Evolutionary conservation across 352 stramenopile genomes (phyloP).

Genomic region (Phytophthora fragariaefolia): DNA sequence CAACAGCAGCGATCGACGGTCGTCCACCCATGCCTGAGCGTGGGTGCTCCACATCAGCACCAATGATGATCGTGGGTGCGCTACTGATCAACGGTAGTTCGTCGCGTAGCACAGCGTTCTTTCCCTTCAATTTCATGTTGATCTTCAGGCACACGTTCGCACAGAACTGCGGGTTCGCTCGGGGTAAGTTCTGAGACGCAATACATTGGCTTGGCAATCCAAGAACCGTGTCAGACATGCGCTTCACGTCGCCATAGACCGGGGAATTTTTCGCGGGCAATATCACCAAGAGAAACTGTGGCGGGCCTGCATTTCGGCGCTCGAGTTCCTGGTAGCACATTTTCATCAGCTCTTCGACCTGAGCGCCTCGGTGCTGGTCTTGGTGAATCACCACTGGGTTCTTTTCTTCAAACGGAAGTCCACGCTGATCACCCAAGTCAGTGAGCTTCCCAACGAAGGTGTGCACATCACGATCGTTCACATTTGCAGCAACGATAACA

Average conservation of each 20-base stretch:
- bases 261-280: conserved; percentile 42
- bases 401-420: conserved; percentile 46
- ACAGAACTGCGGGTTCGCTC: conserved; percentile 57
- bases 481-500: conserved; percentile 49
- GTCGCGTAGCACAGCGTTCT: conserved; percentile 64
- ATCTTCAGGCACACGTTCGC: conserved; percentile 76
- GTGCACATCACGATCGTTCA: conserved; percentile 33
- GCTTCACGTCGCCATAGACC: conserved; percentile 70
- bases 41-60: conserved; percentile 79
- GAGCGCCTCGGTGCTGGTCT: conserved; percentile 34
- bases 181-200: conserved; percentile 45
- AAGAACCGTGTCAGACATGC: conserved; percentile 67
- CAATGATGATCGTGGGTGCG: conserved; percentile 77
- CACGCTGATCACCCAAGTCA: conserved; percentile 36
- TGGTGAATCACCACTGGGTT: conserved; percentile 49
- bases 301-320: conserved; percentile 19
- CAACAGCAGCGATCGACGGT: conserved; percentile 78
- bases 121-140: conserved; percentile 75
- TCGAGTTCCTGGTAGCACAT: conserved; percentile 45
- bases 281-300: conserved; percentile 65
- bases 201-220: conserved; percentile 79
- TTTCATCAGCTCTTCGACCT: conserved; percentile 69
- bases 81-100: conserved; percentile 49
- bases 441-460: conserved; percentile 48
- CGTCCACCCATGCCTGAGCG: conserved; percentile 52